Evolutionary conservation across 257 asterid genomes (phyloP).

Genomic region (Lithospermum erythrorhizon): DNA sequence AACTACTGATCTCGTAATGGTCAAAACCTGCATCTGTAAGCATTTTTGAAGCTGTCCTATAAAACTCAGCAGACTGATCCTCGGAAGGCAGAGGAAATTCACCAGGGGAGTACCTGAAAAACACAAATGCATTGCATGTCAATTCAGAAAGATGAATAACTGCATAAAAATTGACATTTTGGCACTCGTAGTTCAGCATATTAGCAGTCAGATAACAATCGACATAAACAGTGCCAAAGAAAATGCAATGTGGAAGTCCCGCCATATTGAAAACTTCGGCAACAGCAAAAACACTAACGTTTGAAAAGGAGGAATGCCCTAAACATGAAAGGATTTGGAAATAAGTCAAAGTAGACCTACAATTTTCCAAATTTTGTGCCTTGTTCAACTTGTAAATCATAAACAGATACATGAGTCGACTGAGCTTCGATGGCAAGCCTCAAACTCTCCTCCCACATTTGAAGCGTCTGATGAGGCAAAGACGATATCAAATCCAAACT

Average conservation of each 20-base stretch:
- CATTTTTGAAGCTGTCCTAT: conserved; percentile 68
- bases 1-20: conserved; percentile 92
- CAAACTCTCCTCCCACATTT: conserved; percentile 92
- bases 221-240: background rate
- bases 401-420: conserved; percentile 84
- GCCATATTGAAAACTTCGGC: no score
- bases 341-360: conserved; percentile 33
- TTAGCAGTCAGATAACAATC: background rate
- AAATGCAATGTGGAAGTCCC: no score
- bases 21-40: conserved; percentile 61
- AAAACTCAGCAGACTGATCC: conserved; percentile 69
- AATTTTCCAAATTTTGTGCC: conserved; percentile 71
- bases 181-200: background rate
- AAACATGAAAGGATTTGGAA: background rate
- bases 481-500: conserved; percentile 89
- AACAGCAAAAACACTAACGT: no score
- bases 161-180: no score
- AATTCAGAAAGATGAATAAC: background rate
- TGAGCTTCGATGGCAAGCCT: conserved; percentile 42
- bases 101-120: conserved; percentile 73
- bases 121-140: conserved; percentile 1
- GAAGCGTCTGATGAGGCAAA: conserved; percentile 63
- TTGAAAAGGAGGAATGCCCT: no score
- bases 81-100: conserved; percentile 87
- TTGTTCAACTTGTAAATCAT: conserved; percentile 86